A percentile compares a stretch with the other conserved stretches of the same genome.
Evolutionary conservation across 495 filamentous ascomycete genomes (phyloP).

Genomic region (Neurospora africana): DNA sequence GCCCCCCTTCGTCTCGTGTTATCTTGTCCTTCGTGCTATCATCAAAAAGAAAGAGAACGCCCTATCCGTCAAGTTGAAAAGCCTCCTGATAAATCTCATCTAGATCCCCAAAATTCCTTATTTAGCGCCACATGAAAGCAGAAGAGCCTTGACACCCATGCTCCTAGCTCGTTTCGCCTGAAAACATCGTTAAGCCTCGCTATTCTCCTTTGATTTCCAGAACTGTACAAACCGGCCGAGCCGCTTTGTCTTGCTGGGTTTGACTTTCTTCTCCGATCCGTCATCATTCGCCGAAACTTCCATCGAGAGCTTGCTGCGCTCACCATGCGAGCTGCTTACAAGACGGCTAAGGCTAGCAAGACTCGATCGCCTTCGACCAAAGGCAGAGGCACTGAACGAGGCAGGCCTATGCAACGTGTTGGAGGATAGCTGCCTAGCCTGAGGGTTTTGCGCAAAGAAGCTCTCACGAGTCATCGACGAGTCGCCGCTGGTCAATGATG

Average conservation of each 20-base stretch:
- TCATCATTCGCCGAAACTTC: slow-evolving; percentile 44
- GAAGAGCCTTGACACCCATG: neutral
- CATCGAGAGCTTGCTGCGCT: slow-evolving; percentile 72
- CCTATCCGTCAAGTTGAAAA: slow-evolving; percentile 10
- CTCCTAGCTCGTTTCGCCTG: neutral
- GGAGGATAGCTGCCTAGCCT: slow-evolving; percentile 27
- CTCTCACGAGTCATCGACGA: slow-evolving; percentile 72
- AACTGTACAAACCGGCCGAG: slow-evolving; percentile 77
- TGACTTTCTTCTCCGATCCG: slow-evolving; percentile 48
- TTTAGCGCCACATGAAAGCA: neutral
- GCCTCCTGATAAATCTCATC: slow-evolving; percentile 8
- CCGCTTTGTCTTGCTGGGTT: slow-evolving; percentile 59
- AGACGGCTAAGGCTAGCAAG: slow-evolving; percentile 77
- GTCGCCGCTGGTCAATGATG: slow-evolving; percentile 75
- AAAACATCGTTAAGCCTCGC: slow-evolving; percentile 7
- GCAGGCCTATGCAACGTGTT: slow-evolving; percentile 41
- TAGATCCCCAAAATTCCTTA: slow-evolving; percentile 1
- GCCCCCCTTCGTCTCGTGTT: slow-evolving; percentile 5
- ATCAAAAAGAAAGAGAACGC: slow-evolving; percentile 20
- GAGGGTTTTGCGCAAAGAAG: slow-evolving; percentile 24
- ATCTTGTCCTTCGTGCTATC: slow-evolving; percentile 29
- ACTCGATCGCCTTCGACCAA: slow-evolving; percentile 68
- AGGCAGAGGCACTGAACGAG: slow-evolving; percentile 56
- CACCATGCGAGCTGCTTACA: slow-evolving; percentile 64
- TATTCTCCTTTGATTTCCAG: slow-evolving; percentile 50